A percentile compares a stretch with the other conserved stretches of the same genome.
These are phyloP conservation scores for Mrakia gelida DNA, from an alignment of 768 basidiomycete genomes.

Conservation along the genomic window DNA sequence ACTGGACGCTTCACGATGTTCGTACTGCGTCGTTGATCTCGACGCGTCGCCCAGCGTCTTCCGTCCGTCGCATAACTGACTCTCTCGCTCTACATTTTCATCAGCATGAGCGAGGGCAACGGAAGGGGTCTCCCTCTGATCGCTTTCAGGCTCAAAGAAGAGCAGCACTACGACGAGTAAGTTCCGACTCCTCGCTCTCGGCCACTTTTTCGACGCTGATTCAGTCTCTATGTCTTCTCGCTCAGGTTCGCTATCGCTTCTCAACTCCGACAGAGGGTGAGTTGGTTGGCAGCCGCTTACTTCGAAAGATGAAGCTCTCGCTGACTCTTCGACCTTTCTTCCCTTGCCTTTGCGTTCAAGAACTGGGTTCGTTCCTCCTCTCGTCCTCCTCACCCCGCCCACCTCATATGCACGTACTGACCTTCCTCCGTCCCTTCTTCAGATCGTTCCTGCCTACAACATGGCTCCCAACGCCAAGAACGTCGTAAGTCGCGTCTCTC, in stretches of 20 bases:
- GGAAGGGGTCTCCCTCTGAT: constrained; percentile 35
- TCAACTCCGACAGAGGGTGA: constrained; percentile 26
- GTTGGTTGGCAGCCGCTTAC: not conserved
- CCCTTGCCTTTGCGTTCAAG: not conserved
- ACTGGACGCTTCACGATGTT: constrained; percentile 16
- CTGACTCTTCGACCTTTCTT: not conserved
- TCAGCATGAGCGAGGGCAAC: constrained; percentile 20
- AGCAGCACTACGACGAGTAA: constrained; percentile 34
- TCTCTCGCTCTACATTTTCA: not conserved
- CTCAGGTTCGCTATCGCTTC: constrained; percentile 34
- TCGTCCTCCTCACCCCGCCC: not conserved
- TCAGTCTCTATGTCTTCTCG: not conserved
- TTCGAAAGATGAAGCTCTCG: not conserved
- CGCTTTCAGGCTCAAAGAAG: constrained; percentile 36
- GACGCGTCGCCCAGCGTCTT: not conserved
- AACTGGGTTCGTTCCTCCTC: constrained; percentile 31
- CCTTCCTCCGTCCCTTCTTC: not conserved
- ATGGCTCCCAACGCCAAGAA: constrained; percentile 15
- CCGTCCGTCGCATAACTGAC: not conserved
- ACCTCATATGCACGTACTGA: not conserved
- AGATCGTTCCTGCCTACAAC: constrained; percentile 35
- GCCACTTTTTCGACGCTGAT: not conserved
- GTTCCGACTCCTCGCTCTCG: not conserved
- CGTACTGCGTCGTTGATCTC: too few relatives aligned
- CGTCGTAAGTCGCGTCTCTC: constrained; percentile 13